These are phyloP conservation scores for Candida railenensis DNA, from an alignment of 805 yeast genomes.

Conservation along the genomic window DNA sequence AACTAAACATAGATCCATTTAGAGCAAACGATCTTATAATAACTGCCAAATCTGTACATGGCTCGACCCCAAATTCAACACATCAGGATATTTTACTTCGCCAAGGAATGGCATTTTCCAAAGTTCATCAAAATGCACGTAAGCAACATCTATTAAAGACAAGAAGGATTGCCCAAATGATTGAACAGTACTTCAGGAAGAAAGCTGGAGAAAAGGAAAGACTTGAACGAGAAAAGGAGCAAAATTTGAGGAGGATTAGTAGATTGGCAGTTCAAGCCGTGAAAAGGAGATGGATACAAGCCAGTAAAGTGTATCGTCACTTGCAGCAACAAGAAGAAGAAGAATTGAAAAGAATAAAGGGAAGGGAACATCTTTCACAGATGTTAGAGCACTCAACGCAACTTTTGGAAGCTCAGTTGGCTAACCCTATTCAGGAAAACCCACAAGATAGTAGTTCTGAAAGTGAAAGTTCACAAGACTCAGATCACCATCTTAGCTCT, in stretches of 20 bases:
- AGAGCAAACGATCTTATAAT: conserved; percentile 42
- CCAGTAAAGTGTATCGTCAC: conserved; percentile 74
- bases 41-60: conserved; percentile 39
- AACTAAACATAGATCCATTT: conserved; percentile 44
- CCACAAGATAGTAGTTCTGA: conserved; percentile 21
- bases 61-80: conserved; percentile 41
- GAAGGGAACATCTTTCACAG: conserved; percentile 82
- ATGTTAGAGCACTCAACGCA: conserved; percentile 91
- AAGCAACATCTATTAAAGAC: conserved; percentile 65
- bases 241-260: conserved; percentile 67
- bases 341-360: conserved; percentile 73
- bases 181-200: conserved; percentile 84
- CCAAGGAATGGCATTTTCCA: conserved; percentile 74
- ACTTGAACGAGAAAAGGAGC: conserved; percentile 71
- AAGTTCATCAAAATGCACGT: conserved; percentile 64
- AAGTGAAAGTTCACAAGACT: conserved; percentile 15
- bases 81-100: conserved; percentile 72
- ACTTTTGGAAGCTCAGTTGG: conserved; percentile 79
- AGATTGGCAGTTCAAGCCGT: conserved; percentile 80
- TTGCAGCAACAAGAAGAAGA: conserved; percentile 77
- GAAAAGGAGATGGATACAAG: conserved; percentile 85
- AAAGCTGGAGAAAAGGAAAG: conserved; percentile 88
- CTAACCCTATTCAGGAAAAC: conserved; percentile 32
- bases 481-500: conserved; percentile 19
- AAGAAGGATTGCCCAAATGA: conserved; percentile 72